A percentile compares a stretch with the other conserved stretches of the same genome.
These are phyloP conservation scores for Chloroidium sp. DNA, from an alignment of 163 green algal genomes.

Conservation along the genomic window DNA sequence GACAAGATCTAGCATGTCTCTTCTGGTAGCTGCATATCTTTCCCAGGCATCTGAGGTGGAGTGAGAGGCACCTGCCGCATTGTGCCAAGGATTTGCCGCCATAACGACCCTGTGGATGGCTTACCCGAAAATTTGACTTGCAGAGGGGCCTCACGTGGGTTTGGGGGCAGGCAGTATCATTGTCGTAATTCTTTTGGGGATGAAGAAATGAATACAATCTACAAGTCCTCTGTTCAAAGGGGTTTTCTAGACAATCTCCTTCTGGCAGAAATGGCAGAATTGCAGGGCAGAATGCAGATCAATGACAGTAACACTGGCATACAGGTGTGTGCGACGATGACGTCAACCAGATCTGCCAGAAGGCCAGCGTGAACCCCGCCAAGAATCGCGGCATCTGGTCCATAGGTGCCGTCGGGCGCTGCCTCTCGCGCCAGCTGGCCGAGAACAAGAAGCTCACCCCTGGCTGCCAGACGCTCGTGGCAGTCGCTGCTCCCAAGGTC, in stretches of 20 bases:
- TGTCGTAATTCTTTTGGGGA: no score
- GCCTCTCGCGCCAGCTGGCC: constrained; percentile 57
- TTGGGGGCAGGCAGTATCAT: no score
- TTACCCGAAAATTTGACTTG: no score
- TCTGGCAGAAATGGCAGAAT: background rate
- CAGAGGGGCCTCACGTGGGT: no score
- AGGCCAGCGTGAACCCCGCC: background rate
- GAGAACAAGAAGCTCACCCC: constrained; percentile 39
- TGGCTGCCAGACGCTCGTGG: constrained; percentile 54
- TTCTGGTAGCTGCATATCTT: no score
- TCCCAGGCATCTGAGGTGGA: no score
- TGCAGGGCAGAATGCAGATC: background rate
- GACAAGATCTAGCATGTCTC: no score
- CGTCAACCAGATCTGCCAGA: constrained; percentile 24
- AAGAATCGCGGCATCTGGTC: constrained; percentile 38
- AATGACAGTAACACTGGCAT: background rate
- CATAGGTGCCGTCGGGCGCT: constrained; percentile 64
- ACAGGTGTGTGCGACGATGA: constrained; percentile 54
- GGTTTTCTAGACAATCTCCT: background rate
- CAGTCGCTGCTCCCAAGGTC: constrained; percentile 52
- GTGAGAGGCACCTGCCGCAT: no score
- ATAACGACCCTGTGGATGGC: no score
- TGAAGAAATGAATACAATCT: no score
- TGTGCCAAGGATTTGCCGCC: no score
- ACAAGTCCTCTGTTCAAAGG: no score